Conservation (phyloP, 139 green algal species). For the Chlorella sp. region DNA sequence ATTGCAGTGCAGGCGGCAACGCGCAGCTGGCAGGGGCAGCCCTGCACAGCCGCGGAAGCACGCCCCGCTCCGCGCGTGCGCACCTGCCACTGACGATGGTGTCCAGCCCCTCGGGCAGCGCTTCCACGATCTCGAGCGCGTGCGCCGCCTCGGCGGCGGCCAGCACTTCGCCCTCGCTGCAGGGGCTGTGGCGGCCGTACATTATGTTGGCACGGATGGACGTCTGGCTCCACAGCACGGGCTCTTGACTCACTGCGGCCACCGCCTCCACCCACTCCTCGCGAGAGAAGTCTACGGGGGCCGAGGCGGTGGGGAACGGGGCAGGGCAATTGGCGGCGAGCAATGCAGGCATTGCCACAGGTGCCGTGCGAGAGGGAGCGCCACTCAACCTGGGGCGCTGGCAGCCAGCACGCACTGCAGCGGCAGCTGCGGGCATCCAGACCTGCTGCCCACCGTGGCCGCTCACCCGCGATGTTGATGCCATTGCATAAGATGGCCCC, state of each 20-base stretch:
- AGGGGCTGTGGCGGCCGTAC: slow-evolving; percentile 59
- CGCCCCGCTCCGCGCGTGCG: neutral
- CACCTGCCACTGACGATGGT: slow-evolving; percentile 51
- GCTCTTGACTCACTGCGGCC: slow-evolving; percentile 79
- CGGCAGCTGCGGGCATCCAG: no score
- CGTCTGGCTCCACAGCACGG: slow-evolving; percentile 66
- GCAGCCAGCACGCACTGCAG: no score
- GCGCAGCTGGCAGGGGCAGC: neutral
- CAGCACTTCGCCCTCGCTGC: slow-evolving; percentile 47
- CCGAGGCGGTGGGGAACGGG: no score
- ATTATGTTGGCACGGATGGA: slow-evolving; percentile 91
- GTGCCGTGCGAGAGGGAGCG: no score
- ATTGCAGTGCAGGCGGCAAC: neutral
- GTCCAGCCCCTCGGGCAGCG: slow-evolving; percentile 45
- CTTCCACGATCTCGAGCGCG: slow-evolving; percentile 72
- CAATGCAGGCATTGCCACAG: neutral
- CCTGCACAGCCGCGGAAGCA: slow-evolving; percentile 2
- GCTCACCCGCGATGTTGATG: no score
- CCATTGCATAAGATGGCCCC: no score
- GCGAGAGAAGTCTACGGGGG: slow-evolving; percentile 50
- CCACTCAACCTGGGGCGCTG: no score
- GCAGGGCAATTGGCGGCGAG: no score
- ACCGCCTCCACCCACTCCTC: slow-evolving; percentile 72
- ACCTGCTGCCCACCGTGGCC: no score
- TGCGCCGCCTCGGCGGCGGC: slow-evolving; percentile 64